These are phyloP conservation scores for Metschnikowia bowlesiae DNA, from an alignment of 805 yeast species.

Conservation along the genomic window DNA sequence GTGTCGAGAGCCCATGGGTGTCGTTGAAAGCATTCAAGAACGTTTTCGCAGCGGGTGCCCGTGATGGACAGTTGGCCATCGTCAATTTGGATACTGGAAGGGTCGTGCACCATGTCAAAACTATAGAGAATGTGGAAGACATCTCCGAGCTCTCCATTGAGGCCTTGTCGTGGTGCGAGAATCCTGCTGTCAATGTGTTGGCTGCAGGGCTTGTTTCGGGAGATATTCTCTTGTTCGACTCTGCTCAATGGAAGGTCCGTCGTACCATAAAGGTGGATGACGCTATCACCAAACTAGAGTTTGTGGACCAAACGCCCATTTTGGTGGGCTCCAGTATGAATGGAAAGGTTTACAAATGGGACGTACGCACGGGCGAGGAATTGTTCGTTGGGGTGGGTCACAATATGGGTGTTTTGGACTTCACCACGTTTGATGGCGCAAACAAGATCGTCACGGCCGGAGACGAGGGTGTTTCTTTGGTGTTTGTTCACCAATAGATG, in stretches of 20 bases:
- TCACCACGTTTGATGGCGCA: constrained; percentile 63
- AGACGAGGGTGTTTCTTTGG: constrained; percentile 90
- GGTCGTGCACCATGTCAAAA: constrained; percentile 60
- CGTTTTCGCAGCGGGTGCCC: constrained; percentile 73
- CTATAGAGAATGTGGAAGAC: constrained; percentile 51
- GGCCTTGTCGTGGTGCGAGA: constrained; percentile 72
- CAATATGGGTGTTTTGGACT: constrained; percentile 89
- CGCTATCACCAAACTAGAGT: constrained; percentile 75
- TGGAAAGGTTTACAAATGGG: constrained; percentile 84
- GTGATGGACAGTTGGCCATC: constrained; percentile 83
- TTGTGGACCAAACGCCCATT: constrained; percentile 53
- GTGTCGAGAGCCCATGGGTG: constrained; percentile 85
- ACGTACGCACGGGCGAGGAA: constrained; percentile 78
- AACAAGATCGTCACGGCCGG: constrained; percentile 84
- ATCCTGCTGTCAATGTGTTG: constrained; percentile 50
- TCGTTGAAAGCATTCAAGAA: constrained; percentile 52
- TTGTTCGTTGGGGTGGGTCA: constrained; percentile 84
- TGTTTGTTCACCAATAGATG: constrained; percentile 37
- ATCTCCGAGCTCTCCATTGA: constrained; percentile 42
- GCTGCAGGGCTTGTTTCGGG: constrained; percentile 93
- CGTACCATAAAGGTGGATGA: constrained; percentile 66
- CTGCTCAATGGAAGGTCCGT: constrained; percentile 83
- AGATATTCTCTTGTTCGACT: constrained; percentile 74
- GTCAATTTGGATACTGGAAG: constrained; percentile 72
- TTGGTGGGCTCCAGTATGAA: constrained; percentile 76